phyloP scores from a whole-genome alignment of 768 basidiomycete genomes.

The Suillus americanus region DNA sequence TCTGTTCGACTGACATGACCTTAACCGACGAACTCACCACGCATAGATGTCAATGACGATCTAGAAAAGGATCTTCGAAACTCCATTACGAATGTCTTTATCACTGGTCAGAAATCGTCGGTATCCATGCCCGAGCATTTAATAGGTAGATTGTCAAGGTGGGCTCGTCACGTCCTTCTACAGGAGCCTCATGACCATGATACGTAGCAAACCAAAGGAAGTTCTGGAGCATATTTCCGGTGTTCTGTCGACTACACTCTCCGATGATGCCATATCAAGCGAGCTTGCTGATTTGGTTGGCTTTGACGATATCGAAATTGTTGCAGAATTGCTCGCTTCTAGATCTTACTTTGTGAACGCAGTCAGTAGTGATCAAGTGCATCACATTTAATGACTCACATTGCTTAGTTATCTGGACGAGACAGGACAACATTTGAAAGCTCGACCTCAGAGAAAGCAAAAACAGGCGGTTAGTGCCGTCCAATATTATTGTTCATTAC shows the following conservation, averaged over 20 bases:
- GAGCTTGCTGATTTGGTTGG: conserved; percentile 82
- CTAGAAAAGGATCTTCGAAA: background rate
- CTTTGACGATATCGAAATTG: conserved; percentile 79
- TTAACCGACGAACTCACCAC: background rate
- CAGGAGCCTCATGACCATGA: background rate
- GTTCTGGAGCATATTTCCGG: conserved; percentile 22
- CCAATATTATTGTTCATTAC: background rate
- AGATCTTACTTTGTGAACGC: conserved; percentile 49
- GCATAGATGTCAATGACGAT: background rate
- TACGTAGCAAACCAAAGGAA: conserved; percentile 6
- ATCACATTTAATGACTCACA: background rate
- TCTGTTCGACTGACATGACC: background rate
- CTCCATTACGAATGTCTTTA: background rate
- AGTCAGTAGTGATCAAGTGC: conserved; percentile 35
- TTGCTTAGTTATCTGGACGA: background rate
- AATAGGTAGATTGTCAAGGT: conserved; percentile 4
- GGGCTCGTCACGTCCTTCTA: background rate
- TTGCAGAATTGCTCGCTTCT: conserved; percentile 64
- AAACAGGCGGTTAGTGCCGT: background rate
- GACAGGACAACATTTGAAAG: background rate
- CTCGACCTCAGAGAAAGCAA: background rate
- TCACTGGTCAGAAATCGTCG: background rate
- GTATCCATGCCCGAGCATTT: background rate
- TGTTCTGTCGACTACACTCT: conserved; percentile 48
- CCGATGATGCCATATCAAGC: conserved; percentile 71